These are phyloP conservation scores for Nothopassalora personata DNA, from an alignment of 2,329 filamentous ascomycete species.

Conservation along the genomic window DNA sequence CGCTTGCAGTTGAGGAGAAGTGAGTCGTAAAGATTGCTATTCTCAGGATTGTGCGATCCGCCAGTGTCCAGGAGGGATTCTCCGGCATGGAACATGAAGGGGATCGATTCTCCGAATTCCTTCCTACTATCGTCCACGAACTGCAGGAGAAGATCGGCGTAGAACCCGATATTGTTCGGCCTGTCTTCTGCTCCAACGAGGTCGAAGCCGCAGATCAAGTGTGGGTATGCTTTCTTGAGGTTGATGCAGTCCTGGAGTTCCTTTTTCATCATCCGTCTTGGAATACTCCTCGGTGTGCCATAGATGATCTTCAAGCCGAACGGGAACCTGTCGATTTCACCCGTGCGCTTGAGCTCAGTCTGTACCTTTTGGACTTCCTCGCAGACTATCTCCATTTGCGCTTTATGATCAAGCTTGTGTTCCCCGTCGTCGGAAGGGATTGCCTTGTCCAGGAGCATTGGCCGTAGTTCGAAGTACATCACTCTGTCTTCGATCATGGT, in stretches of 20 bases:
- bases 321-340: slow-evolving; percentile 45
- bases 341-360: slow-evolving; percentile 34
- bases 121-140: slow-evolving; percentile 48
- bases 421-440: slow-evolving; percentile 56
- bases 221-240: slow-evolving; percentile 53
- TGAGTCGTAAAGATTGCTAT: slow-evolving; percentile 64
- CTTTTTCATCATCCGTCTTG: slow-evolving; percentile 41
- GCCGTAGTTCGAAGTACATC: slow-evolving; percentile 66
- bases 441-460: slow-evolving; percentile 63
- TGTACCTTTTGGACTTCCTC: slow-evolving; percentile 50
- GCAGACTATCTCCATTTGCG: slow-evolving; percentile 58
- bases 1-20: slow-evolving; percentile 61
- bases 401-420: slow-evolving; percentile 48
- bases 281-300: slow-evolving; percentile 61
- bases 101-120: slow-evolving; percentile 50
- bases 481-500: slow-evolving; percentile 61
- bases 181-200: slow-evolving; percentile 63
- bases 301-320: slow-evolving; percentile 66
- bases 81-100: slow-evolving; percentile 71
- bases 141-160: slow-evolving; percentile 51
- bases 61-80: slow-evolving; percentile 64
- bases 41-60: slow-evolving; percentile 51
- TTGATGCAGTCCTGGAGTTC: slow-evolving; percentile 58
- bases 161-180: slow-evolving; percentile 54
- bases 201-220: slow-evolving; percentile 65